A percentile compares a stretch with the other conserved stretches of the same genome.
These are phyloP conservation scores for Penicillium brevicompactum DNA, from an alignment of 2,329 filamentous ascomycete species.

Conservation along the genomic window DNA sequence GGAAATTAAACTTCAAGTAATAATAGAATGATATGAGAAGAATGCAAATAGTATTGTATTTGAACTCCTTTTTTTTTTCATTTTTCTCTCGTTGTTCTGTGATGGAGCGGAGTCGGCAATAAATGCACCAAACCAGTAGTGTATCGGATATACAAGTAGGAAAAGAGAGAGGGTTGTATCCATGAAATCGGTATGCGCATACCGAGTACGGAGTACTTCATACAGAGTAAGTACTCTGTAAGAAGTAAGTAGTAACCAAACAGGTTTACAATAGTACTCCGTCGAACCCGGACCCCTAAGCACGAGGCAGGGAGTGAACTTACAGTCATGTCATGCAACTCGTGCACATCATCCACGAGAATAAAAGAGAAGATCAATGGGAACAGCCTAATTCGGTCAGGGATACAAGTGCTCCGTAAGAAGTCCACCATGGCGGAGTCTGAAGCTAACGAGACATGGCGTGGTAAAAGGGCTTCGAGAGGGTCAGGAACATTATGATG, in stretches of 20 bases:
- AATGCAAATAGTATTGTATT: neutral
- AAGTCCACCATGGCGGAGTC: slow-evolving; percentile 14
- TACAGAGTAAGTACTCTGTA: too few species aligned
- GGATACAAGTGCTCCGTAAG: neutral
- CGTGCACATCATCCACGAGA: slow-evolving; percentile 14
- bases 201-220: too few species aligned
- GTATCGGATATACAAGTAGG: neutral
- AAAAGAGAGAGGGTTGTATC: too few species aligned
- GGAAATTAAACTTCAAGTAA: slow-evolving; percentile 1
- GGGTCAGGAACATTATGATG: slow-evolving; percentile 1
- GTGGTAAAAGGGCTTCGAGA: neutral
- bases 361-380: neutral
- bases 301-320: slow-evolving; percentile 25
- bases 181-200: too few species aligned
- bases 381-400: neutral
- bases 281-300: slow-evolving; percentile 4
- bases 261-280: neutral
- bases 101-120: neutral
- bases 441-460: slow-evolving; percentile 6
- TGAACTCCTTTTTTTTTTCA: neutral
- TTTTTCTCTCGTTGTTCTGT: neutral
- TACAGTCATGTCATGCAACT: slow-evolving; percentile 15
- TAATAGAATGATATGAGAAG: neutral
- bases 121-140: neutral
- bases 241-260: too few species aligned